Evolutionary conservation across 306 rosid species (phyloP), one percentile per base, ranked within the genome.

Genomic region (Clitoria ternatea): DNA sequence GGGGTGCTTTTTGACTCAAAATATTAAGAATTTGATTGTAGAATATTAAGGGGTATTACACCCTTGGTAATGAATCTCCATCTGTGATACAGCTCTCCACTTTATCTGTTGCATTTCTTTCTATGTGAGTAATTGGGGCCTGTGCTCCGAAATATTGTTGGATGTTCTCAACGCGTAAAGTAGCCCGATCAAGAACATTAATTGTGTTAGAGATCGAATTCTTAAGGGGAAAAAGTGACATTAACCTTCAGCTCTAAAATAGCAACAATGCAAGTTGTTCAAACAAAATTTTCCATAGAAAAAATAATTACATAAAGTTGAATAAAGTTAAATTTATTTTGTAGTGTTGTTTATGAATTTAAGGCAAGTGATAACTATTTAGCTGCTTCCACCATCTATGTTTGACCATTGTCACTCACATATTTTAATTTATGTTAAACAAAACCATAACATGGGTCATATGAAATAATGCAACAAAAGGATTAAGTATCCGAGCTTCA

Each of bases 11-110:
- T 64, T 49, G 24, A 49, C 53, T 7, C 53, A 24, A 8, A 65
- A 29, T 27, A 65, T 75, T 40, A 49, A 27, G 22, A 65, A 60
- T 60, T 57, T 59, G 69, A 64, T 70, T 67, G 72, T 82, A 80
- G 70, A 78, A 76, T 55, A 78, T 61, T 6, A 57, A 63, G 15
- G 36, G 48, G 18, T 39, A 42, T 64, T 56, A 47, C 63, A 68
- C 73, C 52, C 68, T 14, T 26, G 11, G 53, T 13, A 19, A 39
- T 32, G 47, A 15, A 39, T 14, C 40, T 40, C 29, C 13, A 54
- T 55, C 62, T 71, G 22, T 52, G 20, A 37, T 44, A 24, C 4
- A 8, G 37, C 2, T 55, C 12, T 40, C 30, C 30, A 9, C 45
- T 36, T 33, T 9, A 35, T 3, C 17, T 59, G 15, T 2, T 19